Evolutionary conservation across 495 filamentous ascomycete species (phyloP).

Genomic region (Trichoderma virens): DNA sequence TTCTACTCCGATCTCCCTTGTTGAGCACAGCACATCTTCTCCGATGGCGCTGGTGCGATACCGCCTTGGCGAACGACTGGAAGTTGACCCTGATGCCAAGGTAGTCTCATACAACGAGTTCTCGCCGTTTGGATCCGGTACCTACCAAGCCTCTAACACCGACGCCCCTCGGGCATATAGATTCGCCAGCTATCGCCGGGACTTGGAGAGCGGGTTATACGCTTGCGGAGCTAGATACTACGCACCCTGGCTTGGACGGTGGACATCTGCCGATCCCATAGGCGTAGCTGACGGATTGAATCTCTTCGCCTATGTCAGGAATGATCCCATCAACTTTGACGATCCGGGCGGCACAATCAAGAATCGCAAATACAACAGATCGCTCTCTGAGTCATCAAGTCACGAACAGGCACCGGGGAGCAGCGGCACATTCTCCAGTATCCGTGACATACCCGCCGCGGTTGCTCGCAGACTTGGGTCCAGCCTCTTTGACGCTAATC

Average conservation of each 20-base stretch:
- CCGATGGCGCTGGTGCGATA: no score
- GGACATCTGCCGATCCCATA: slow-evolving; percentile 25
- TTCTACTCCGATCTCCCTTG: no score
- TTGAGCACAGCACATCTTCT: background rate
- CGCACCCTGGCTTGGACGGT: slow-evolving; percentile 23
- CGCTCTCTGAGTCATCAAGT: no score
- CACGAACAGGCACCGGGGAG: no score
- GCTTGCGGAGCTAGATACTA: slow-evolving; percentile 27
- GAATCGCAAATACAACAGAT: no score
- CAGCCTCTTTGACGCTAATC: no score
- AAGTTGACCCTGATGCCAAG: slow-evolving; percentile 20
- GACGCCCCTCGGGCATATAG: slow-evolving; percentile 21
- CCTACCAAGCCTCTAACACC: slow-evolving; percentile 14
- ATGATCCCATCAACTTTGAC: slow-evolving; percentile 9
- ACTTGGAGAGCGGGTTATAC: slow-evolving; percentile 28
- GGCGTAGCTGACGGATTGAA: slow-evolving; percentile 21
- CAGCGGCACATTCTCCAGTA: no score
- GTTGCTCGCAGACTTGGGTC: no score
- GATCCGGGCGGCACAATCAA: slow-evolving; percentile 1
- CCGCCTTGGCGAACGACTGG: no score
- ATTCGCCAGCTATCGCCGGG: slow-evolving; percentile 22
- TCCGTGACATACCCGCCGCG: no score
- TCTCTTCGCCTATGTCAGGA: background rate
- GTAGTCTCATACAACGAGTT: slow-evolving; percentile 32
- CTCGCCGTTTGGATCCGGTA: slow-evolving; percentile 23